Base-by-base conservation (phyloP, 2,329 filamentous ascomycete genomes). In the Sodiomyces alkalinus region DNA sequence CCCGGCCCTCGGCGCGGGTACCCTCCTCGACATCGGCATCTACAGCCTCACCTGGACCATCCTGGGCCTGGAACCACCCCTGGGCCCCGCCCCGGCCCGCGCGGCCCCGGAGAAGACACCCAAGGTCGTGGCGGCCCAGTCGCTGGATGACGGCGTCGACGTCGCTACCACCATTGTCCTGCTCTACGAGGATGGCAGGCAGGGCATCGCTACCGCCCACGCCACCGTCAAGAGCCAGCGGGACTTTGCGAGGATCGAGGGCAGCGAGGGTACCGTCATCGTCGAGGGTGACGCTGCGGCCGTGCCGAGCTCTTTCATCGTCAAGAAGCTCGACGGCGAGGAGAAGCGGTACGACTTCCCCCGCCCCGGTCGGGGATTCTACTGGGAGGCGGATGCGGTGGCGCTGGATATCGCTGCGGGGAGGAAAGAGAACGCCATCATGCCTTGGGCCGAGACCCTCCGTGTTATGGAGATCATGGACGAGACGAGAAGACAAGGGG, bases 391-490 rank as follows among this genome's bases (percentile, higher is more conserved):
- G 3, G 58, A 62, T 33, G 48, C 50, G 0, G 52, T 53, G 5
- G 59, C 59, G 0, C 26, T 48, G 5, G 54, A 59, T 33, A 46
- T 62, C 22, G 44, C 46, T 2, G 47, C 48, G 4, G 53, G 52
- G 0, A 48, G 39, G 26, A 44, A 40, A 5, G 43, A 62, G 36
- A 60, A 49, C 29, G 40, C 40, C 1, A 43, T 52, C 3, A 58
- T 64, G 52, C 57, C 60, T 0, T 60, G 53, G 53, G 39, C 45
- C 0, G 59, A 64, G 42, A 64, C 59, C 0, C 30, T 64, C 8
- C 46, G 53, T 0, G 48, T 63, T 0, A 45, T 65, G 48, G 51
- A 54, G 30, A 47, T 63, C 12, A 48, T 65, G 52, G 62, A 66
- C 33, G 53, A 60, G 32, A 48, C 61, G 7, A 41, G 60, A 20